Base-by-base conservation (phyloP, 345 rosid genomes). In the Gossypium turneri region DNA sequence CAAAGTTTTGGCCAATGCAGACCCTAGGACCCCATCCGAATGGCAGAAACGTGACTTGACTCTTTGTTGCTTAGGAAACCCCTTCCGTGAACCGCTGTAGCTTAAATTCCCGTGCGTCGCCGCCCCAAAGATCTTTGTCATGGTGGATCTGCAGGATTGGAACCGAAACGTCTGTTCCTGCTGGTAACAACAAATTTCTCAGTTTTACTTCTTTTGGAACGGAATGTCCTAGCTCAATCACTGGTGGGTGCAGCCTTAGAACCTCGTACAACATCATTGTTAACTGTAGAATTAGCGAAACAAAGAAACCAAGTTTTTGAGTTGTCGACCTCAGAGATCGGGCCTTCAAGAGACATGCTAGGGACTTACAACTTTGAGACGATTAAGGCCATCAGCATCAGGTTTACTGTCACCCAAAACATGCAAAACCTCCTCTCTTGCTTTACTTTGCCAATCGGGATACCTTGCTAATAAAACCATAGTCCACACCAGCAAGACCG, bases 241-340 rank as follows among this genome's bases (percentile, higher is more conserved):
- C 78, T 0, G 86, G 76, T 6, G 90, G 85, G 29, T 82, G 84
- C 27, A 86, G 38, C 69, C 86, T 79, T 2, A 86, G 62, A 13
- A 81, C 86, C 79, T 81, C 86, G 2, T 81, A 25, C n/a, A 84
- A 25, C 34, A 82, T 77, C 85, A 77, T 84, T 0, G 81, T 61
- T 1, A 82, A 76, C 84, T 82, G 79, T 2, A 1, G n/a, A 72
- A 65, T 68, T 47, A 47, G 50, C 38, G 1, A 34, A 34, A 4
- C 22, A 34, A 34, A 47, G 9, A 47, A 47, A 47, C 12, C 13
- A 47, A 47, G 4, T 47, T 47, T 47, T 2, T 9, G 15, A 58
- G 34, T 24, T 3, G 8, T 24, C 38, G 6, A 34, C 38, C 38
- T 34, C 38, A 34, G 4, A 4, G 38, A 34, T 34, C 7, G 38